Conservation (phyloP, 129 eudicot species). For the Mikania micrantha region DNA sequence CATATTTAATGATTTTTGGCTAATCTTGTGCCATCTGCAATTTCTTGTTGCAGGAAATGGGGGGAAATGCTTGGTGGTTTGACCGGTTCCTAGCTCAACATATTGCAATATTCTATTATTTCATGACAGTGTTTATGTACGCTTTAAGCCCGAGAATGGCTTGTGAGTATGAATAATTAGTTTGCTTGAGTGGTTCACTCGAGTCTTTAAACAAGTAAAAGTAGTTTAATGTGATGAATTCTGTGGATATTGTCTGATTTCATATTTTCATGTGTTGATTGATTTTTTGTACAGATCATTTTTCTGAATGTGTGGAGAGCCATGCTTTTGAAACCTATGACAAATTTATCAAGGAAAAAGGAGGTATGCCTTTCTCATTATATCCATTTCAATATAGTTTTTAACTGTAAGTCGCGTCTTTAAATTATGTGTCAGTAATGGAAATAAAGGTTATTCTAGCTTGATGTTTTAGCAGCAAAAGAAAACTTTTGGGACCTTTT, state of each 20-base stretch:
- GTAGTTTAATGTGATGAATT: not conserved
- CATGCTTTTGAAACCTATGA: slow-evolving; percentile 95
- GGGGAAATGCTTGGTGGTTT: slow-evolving; percentile 97
- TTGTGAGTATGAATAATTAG: slow-evolving; percentile 49
- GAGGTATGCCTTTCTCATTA: slow-evolving; percentile 42
- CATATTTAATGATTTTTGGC: not conserved
- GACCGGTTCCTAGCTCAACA: slow-evolving; percentile 94
- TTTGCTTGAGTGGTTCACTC: slow-evolving; percentile 3
- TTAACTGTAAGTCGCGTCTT: not conserved
- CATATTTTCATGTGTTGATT: slow-evolving; percentile 4
- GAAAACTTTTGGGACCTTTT: not conserved
- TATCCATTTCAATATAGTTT: not conserved
- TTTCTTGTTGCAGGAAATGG: slow-evolving; percentile 71
- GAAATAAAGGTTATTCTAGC: not conserved
- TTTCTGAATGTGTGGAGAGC: slow-evolving; percentile 93
- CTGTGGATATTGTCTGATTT: not conserved
- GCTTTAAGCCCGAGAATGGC: slow-evolving; percentile 94
- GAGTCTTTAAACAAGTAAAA: not conserved
- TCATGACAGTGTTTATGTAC: slow-evolving; percentile 88
- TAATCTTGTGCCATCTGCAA: not conserved
- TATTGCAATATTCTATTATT: slow-evolving; percentile 78
- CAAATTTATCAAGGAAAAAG: slow-evolving; percentile 75
- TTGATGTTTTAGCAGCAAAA: not conserved
- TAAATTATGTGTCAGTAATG: too few species aligned
- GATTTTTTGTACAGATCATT: slow-evolving; percentile 66